These are phyloP conservation scores for Colletotrichum lupini DNA, from an alignment of 2,329 filamentous ascomycete genomes.

Conservation along the genomic window DNA sequence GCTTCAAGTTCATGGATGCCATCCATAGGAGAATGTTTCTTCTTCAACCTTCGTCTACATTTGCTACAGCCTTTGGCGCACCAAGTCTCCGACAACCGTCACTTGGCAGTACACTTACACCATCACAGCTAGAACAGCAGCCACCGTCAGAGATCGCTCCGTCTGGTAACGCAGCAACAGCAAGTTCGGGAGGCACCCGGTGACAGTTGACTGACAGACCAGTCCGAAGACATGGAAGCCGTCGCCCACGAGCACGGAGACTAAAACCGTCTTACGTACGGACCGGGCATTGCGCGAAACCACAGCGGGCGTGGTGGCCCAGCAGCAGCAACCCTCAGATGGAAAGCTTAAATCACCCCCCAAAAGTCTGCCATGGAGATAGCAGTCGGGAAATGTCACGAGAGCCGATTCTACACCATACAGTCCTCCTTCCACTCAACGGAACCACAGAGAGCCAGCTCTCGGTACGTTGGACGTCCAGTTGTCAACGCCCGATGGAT, in stretches of 20 bases:
- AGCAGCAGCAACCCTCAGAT: conserved; percentile 17
- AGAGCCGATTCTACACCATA: neutral
- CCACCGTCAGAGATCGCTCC: conserved; percentile 5
- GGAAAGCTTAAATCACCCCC: conserved; percentile 26
- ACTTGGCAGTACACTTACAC: conserved; percentile 8
- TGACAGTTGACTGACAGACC: conserved; percentile 8
- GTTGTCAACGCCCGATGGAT: conserved; percentile 1
- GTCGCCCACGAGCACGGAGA: conserved; percentile 21
- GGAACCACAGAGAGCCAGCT: neutral
- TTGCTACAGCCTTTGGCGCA: neutral
- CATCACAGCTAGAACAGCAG: conserved; percentile 2
- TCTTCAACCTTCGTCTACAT: neutral
- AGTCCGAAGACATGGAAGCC: neutral
- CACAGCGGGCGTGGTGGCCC: conserved; percentile 20
- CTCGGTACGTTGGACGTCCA: neutral
- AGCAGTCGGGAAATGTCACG: neutral
- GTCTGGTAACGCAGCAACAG: conserved; percentile 18
- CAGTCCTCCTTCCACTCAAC: neutral
- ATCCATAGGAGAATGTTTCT: conserved; percentile 4
- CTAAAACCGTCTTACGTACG: conserved; percentile 18
- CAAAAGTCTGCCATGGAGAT: neutral
- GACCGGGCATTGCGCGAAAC: conserved; percentile 32
- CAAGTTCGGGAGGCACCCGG: conserved; percentile 9
- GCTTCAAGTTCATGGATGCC: neutral
- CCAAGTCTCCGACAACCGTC: conserved; percentile 1